Conservation (phyloP, 495 filamentous ascomycete genomes). For the Lasiosphaeria miniovina region DNA sequence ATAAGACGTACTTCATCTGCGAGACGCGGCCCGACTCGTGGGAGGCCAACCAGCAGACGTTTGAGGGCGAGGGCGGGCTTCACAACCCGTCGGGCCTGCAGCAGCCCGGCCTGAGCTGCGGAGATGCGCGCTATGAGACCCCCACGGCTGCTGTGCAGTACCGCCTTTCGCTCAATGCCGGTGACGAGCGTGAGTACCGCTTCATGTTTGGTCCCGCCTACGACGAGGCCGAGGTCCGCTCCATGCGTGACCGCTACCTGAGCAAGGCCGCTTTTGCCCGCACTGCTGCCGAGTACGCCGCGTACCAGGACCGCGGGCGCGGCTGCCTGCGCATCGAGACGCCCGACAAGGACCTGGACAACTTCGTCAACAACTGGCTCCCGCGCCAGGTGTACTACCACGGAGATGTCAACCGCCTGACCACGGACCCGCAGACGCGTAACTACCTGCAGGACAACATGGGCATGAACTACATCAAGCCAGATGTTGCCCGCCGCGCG, state of each 20-base stretch:
- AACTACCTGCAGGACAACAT: conserved; percentile 60
- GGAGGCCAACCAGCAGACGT: conserved; percentile 48
- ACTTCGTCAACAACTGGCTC: conserved; percentile 59
- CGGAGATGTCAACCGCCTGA: conserved; percentile 56
- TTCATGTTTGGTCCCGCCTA: conserved; percentile 55
- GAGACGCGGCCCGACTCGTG: conserved; percentile 50
- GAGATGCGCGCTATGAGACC: conserved; percentile 54
- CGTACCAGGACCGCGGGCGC: conserved; percentile 47
- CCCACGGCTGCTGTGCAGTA: conserved; percentile 55
- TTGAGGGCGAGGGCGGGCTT: conserved; percentile 56
- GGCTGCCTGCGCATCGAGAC: conserved; percentile 53
- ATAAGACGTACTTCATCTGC: conserved; percentile 56
- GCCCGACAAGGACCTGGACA: conserved; percentile 53
- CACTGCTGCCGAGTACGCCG: conserved; percentile 43
- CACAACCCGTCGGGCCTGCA: conserved; percentile 47
- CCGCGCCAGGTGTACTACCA: conserved; percentile 57
- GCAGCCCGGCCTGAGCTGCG: conserved; percentile 34
- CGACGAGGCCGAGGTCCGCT: conserved; percentile 47
- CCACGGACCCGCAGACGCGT: conserved; percentile 56
- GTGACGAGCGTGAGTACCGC: conserved; percentile 45
- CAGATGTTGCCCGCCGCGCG: conserved; percentile 44
- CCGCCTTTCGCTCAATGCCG: conserved; percentile 35
- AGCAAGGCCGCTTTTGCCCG: conserved; percentile 47
- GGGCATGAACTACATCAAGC: conserved; percentile 58
- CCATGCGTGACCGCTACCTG: conserved; percentile 48